These are phyloP conservation scores for Parvularia atlantis DNA, from an alignment of 78 protist genomes.

Conservation along the genomic window DNA sequence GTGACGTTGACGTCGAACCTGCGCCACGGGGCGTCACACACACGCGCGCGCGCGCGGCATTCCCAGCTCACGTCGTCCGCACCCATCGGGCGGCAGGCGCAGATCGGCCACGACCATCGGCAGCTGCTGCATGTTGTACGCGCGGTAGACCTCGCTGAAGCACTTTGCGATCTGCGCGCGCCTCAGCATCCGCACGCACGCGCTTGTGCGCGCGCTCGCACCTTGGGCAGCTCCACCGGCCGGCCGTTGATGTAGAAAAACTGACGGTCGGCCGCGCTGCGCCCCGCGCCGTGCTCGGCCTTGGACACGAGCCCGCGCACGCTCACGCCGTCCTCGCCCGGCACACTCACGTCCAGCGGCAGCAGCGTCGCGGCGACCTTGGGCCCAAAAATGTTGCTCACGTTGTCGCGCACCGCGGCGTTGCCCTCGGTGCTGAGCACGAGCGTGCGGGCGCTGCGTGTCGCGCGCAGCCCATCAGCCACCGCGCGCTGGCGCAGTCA, in stretches of 20 bases:
- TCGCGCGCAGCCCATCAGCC: not conserved
- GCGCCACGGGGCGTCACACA: no score
- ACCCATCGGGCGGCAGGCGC: not conserved
- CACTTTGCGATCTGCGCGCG: slow-evolving; percentile 12
- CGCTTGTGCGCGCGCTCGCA: not conserved
- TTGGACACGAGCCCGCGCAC: slow-evolving; percentile 41
- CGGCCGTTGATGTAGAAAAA: slow-evolving; percentile 61
- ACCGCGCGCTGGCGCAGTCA: no score
- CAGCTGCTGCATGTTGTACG: slow-evolving; percentile 11
- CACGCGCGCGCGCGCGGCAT: not conserved
- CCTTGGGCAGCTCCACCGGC: slow-evolving; percentile 63
- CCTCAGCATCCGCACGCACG: not conserved
- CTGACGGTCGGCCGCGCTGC: slow-evolving; percentile 51
- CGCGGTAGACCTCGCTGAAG: slow-evolving; percentile 41
- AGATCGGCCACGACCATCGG: slow-evolving; percentile 47
- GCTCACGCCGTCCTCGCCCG: not conserved
- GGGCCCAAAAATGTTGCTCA: slow-evolving; percentile 52
- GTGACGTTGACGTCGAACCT: slow-evolving; percentile 84
- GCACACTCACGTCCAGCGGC: not conserved
- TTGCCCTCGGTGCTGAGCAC: slow-evolving; percentile 14
- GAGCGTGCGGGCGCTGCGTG: slow-evolving; percentile 6
- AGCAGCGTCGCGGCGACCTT: not conserved
- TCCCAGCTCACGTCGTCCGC: not conserved
- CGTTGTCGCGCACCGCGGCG: slow-evolving; percentile 11
- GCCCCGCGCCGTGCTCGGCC: slow-evolving; percentile 7